Base-by-base conservation (phyloP, 345 rosid species). In the Eucalyptus sp. region DNA sequence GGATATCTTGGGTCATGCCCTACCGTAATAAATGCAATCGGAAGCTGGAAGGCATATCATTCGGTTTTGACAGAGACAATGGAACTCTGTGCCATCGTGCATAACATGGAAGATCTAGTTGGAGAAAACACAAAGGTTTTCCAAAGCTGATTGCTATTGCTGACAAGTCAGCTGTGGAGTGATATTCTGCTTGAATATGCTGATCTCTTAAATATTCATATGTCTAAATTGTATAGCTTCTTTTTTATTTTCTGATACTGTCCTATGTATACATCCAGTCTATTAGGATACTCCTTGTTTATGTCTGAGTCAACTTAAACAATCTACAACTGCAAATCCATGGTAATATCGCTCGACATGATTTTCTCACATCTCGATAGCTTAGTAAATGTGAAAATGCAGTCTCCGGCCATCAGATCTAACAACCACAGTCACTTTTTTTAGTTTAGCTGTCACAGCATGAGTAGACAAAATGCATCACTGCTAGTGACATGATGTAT, bases 1-100 rank as follows among this genome's bases (percentile, higher is more conserved):
- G 25, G 14, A 37, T 71, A 71, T 37, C 25, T 18, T 33, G 81
- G 14, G 46, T 20, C 81, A 71, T 71, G 46, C 46, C 81, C 14
- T 1, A 10, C 46, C 18, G 44, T 43, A 71, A 37, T 18, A 71
- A 37, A 71, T 37, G 81, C 81, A 37, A 71, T 71, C 7, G 4
- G 81, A 71, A 71, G 27, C 46, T 18, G 46, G 3, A 18, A 10
- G 81, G 81, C 14, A 71, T 37, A 5, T 18, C 81, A 37, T 46
- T 71, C 2, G 4, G 81, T 33, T 33, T 71, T 10, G 81, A 18
- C 22, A 71, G 1, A 0, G 81, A 71, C 46, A 0, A 4, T 71
- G 81, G 46, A 71, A 71, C 81, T 37, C 18, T 5, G 25, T 71
- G 81, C 81, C 81, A 71, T 71, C 46, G 10, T 37, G 46, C 5